phyloP scores from a whole-genome alignment of 176 grass and related monocot species.

The Triticum timopheevii region DNA sequence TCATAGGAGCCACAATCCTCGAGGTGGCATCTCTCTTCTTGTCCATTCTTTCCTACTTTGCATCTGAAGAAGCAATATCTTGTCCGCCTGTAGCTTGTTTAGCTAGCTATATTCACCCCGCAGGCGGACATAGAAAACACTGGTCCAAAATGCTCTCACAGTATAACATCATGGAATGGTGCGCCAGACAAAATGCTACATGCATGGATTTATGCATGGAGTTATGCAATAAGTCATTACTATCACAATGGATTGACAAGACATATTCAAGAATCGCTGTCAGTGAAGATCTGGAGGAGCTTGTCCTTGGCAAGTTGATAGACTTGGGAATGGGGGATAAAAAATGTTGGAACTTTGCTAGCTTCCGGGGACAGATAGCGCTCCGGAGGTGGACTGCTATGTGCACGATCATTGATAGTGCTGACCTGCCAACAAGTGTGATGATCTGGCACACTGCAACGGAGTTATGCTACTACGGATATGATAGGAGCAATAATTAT shows the following conservation, averaged over 20 bases:
- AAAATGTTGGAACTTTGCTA: not conserved
- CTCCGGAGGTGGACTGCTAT: not conserved
- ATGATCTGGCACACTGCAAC: not conserved
- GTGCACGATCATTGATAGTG: too few species aligned
- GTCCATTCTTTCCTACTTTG: too few species aligned
- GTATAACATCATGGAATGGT: not conserved
- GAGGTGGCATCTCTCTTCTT: too few species aligned
- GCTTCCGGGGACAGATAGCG: not conserved
- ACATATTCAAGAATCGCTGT: not conserved
- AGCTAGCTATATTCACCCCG: not conserved
- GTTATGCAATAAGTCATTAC: too few species aligned
- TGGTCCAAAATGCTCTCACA: slow-evolving; percentile 7
- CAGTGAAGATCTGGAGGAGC: not conserved
- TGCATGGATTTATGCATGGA: too few species aligned
- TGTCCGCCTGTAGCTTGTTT: too few species aligned
- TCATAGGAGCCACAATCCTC: too few species aligned
- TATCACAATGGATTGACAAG: too few species aligned
- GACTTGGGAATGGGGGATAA: not conserved
- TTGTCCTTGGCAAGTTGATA: not conserved
- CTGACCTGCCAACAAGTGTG: too few species aligned
- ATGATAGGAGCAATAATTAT: too few species aligned
- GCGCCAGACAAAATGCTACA: not conserved
- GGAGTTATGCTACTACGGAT: not conserved
- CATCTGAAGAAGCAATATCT: too few species aligned
- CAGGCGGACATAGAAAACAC: not conserved